A percentile compares a stretch with the other conserved stretches of the same genome.
phyloP scores from a whole-genome alignment of 1,284 basidiomycete genomes.

The Cryptococcus sp. region DNA sequence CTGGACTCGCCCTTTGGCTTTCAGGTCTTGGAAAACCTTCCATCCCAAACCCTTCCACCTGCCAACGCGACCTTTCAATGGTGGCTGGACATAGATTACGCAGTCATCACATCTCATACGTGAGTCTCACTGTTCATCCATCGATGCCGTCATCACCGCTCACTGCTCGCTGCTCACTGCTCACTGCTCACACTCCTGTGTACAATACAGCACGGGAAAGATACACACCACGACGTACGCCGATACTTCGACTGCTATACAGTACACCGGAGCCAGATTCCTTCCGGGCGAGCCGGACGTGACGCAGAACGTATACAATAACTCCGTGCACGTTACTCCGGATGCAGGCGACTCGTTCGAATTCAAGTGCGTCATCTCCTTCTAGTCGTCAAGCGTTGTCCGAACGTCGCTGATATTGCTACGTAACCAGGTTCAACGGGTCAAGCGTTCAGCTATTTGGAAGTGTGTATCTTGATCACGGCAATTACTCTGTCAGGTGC shows the following conservation, averaged over 20 bases:
- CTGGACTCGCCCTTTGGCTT: not conserved
- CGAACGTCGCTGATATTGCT: no score
- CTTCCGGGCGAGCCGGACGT: no score
- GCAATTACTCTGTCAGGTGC: constrained; percentile 23
- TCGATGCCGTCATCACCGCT: not conserved
- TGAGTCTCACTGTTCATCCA: constrained; percentile 1
- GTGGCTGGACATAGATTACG: constrained; percentile 21
- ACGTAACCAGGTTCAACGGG: constrained; percentile 19
- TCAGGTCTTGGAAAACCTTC: not conserved
- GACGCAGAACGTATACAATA: constrained; percentile 6
- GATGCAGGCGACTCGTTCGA: constrained; percentile 7
- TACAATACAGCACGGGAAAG: constrained; percentile 11
- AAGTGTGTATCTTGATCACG: constrained; percentile 16
- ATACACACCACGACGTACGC: constrained; percentile 13
- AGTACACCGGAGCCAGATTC: not conserved
- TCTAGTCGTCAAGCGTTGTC: no score
- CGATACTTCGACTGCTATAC: constrained; percentile 11
- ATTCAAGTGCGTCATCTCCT: constrained; percentile 4
- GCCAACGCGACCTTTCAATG: constrained; percentile 13
- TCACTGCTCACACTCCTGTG: not conserved
- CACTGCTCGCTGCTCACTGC: not conserved
- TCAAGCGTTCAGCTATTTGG: constrained; percentile 23
- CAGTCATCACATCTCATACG: constrained; percentile 9
- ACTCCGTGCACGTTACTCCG: constrained; percentile 4
- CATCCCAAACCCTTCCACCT: no score